A percentile compares a stretch with the other conserved stretches of the same genome.
Evolutionary conservation across 768 basidiomycete species (phyloP).

Genomic region (Serendipita indica): DNA sequence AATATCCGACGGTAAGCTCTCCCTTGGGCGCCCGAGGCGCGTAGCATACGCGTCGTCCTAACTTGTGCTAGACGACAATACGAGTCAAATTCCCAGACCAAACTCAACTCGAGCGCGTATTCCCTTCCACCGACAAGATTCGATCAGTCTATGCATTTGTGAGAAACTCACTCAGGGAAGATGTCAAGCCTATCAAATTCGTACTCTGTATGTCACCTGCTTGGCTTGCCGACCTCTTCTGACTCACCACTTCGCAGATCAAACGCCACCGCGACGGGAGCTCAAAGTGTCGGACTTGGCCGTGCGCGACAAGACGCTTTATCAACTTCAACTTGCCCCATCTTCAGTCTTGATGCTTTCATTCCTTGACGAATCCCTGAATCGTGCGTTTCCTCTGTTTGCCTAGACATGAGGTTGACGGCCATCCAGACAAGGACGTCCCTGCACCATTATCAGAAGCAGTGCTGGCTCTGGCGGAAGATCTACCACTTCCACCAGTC

Average conservation of each 20-base stretch:
- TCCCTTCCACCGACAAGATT: slow-evolving; percentile 68
- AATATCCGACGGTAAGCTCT: slow-evolving; percentile 54
- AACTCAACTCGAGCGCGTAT: slow-evolving; percentile 63
- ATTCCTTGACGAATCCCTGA: slow-evolving; percentile 58
- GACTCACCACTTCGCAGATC: slow-evolving; percentile 34
- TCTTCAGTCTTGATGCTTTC: slow-evolving; percentile 62
- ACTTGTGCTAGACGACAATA: slow-evolving; percentile 51
- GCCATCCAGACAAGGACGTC: slow-evolving; percentile 32
- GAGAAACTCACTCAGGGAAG: slow-evolving; percentile 50
- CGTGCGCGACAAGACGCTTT: slow-evolving; percentile 51
- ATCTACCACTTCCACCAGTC: slow-evolving; percentile 46
- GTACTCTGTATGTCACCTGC: slow-evolving; percentile 49
- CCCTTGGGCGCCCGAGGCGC: not conserved
- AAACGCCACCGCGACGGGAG: slow-evolving; percentile 69
- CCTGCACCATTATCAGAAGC: slow-evolving; percentile 49
- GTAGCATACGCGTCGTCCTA: not conserved
- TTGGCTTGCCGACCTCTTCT: not conserved
- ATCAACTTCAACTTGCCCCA: slow-evolving; percentile 61
- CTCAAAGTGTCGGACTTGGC: slow-evolving; percentile 64
- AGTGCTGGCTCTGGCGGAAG: slow-evolving; percentile 43
- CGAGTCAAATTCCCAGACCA: slow-evolving; percentile 70
- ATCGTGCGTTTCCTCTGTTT: slow-evolving; percentile 33
- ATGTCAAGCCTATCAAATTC: slow-evolving; percentile 67
- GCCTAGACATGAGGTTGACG: not conserved
- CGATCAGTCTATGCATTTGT: slow-evolving; percentile 76